Evolutionary conservation across 305 asterid genomes (phyloP).

Genomic region (Fraxinus angustifolia): DNA sequence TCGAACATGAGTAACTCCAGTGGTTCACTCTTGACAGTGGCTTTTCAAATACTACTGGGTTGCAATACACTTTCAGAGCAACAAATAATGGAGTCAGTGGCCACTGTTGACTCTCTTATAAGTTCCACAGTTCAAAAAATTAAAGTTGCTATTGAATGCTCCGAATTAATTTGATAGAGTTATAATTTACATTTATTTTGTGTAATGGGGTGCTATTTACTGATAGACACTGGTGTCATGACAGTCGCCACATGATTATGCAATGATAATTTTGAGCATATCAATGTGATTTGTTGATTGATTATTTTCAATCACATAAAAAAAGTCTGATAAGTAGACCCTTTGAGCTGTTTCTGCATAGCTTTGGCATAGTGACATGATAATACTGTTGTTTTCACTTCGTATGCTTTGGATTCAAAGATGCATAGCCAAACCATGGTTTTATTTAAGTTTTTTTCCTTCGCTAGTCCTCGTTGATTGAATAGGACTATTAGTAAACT

Average conservation of each 20-base stretch:
- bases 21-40: constrained; percentile 58
- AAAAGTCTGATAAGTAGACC: no score
- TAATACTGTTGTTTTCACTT: no score
- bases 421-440: no score
- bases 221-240: neutral
- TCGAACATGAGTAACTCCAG: neutral
- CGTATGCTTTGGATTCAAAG: no score
- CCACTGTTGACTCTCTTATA: constrained; percentile 39
- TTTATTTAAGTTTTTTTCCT: no score
- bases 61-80: constrained; percentile 30
- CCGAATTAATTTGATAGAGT: constrained; percentile 6
- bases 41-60: constrained; percentile 46
- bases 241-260: neutral
- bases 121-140: constrained; percentile 49
- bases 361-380: no score
- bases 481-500: no score
- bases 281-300: no score
- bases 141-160: constrained; percentile 31
- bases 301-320: no score
- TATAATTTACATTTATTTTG: no score
- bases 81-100: constrained; percentile 43
- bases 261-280: neutral
- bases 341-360: no score
- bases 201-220: neutral
- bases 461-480: no score